These are phyloP conservation scores for Sporisorium sorghi DNA, from an alignment of 1,284 basidiomycete genomes.

Conservation along the genomic window DNA sequence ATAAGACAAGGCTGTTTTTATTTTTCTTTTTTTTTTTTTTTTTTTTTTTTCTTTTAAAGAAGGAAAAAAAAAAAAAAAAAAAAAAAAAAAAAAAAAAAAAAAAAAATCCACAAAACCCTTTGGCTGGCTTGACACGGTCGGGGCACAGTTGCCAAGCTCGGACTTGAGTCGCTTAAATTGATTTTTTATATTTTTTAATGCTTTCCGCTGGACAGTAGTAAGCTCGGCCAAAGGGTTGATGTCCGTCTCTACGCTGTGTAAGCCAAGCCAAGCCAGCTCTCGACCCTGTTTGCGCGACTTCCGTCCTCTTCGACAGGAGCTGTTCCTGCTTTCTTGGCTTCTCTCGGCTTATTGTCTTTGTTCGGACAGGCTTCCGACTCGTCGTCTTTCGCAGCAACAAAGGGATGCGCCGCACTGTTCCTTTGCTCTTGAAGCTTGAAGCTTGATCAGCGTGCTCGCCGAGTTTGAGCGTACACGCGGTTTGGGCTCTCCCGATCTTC, in stretches of 20 bases:
- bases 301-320: too few relatives aligned
- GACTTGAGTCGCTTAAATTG: constrained; percentile 1
- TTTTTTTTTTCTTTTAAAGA: too few relatives aligned
- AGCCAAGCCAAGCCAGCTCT: background rate
- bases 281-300: background rate
- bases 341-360: too few relatives aligned
- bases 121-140: background rate
- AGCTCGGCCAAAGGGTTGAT: background rate
- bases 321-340: too few relatives aligned
- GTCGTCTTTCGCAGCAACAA: too few relatives aligned
- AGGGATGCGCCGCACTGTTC: too few relatives aligned
- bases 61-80: constrained; percentile 5
- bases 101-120: background rate
- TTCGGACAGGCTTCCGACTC: too few relatives aligned
- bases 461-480: background rate
- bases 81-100: constrained; percentile 2
- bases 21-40: too few relatives aligned
- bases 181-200: background rate
- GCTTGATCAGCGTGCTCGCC: background rate
- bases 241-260: too few relatives aligned
- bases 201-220: too few relatives aligned
- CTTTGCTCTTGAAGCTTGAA: too few relatives aligned
- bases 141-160: constrained; percentile 1
- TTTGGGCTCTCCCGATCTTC: background rate
- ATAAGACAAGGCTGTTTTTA: too few relatives aligned